Conservation (phyloP, 202 grass and related monocot species). For the Dendrocalamus latiflorus region DNA sequence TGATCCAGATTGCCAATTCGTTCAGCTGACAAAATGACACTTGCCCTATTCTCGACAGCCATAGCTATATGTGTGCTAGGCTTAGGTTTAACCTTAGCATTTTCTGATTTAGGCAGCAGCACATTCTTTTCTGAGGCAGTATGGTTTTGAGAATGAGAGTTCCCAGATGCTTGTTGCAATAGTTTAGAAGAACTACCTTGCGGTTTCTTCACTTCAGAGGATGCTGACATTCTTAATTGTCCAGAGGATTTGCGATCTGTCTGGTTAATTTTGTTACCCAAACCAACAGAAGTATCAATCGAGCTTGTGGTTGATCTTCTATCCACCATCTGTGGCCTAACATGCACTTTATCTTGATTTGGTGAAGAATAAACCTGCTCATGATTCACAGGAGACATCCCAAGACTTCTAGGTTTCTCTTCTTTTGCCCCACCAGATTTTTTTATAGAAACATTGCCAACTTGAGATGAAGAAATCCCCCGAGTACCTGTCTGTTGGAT, state of each 20-base stretch:
- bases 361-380: constrained; percentile 33
- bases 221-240: constrained; percentile 40
- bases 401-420: constrained; percentile 41
- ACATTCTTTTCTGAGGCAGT: constrained; percentile 29
- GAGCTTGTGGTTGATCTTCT: constrained; percentile 40
- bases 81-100: constrained; percentile 47
- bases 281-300: constrained; percentile 30
- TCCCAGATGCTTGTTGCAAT: constrained; percentile 37
- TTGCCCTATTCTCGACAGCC: constrained; percentile 42
- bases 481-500: constrained; percentile 18
- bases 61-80: constrained; percentile 27
- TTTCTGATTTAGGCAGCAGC: constrained; percentile 19
- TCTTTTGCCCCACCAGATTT: constrained; percentile 33
- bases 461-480: constrained; percentile 30
- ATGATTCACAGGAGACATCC: constrained; percentile 41
- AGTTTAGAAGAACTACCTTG: constrained; percentile 62
- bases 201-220: constrained; percentile 57
- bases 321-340: constrained; percentile 25
- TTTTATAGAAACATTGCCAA: constrained; percentile 36
- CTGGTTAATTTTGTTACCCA: constrained; percentile 39
- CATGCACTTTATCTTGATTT: constrained; percentile 40
- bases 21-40: constrained; percentile 42
- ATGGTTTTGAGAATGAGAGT: constrained; percentile 39
- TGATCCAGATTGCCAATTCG: constrained; percentile 40
- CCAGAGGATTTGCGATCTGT: constrained; percentile 48